Conservation (phyloP, 1,284 basidiomycete species). For the Trichosporon asahii region DNA sequence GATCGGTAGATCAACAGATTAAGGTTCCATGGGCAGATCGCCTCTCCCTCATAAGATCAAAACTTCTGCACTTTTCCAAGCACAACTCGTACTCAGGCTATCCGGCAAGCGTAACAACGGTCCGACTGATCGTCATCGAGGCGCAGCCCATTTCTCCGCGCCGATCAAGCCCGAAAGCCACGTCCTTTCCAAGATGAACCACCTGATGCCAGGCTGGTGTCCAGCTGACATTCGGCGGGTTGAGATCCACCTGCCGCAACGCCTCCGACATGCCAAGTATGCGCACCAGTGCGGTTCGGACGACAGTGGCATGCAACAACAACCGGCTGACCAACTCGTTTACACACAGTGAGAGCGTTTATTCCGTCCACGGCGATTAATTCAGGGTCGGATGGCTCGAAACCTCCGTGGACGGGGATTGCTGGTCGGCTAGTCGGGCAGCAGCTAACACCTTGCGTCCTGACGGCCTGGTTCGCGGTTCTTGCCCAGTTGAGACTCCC, state of each 20-base stretch:
- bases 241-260: background rate
- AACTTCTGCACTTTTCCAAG: background rate
- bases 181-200: background rate
- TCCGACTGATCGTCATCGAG: background rate
- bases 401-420: background rate
- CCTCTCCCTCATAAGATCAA: no score
- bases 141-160: background rate
- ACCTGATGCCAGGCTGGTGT: background rate
- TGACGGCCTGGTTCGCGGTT: background rate
- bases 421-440: background rate
- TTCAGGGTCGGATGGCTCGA: background rate
- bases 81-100: no score
- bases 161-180: background rate
- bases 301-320: background rate
- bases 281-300: background rate
- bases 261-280: background rate
- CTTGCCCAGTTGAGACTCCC: background rate
- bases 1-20: no score
- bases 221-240: background rate
- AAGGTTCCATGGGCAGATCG: no score
- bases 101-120: background rate
- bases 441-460: background rate
- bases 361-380: background rate
- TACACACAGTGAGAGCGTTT: background rate
- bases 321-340: background rate